Evolutionary conservation across 2,329 filamentous ascomycete species (phyloP).

Genomic region (Talaromyces sp.): DNA sequence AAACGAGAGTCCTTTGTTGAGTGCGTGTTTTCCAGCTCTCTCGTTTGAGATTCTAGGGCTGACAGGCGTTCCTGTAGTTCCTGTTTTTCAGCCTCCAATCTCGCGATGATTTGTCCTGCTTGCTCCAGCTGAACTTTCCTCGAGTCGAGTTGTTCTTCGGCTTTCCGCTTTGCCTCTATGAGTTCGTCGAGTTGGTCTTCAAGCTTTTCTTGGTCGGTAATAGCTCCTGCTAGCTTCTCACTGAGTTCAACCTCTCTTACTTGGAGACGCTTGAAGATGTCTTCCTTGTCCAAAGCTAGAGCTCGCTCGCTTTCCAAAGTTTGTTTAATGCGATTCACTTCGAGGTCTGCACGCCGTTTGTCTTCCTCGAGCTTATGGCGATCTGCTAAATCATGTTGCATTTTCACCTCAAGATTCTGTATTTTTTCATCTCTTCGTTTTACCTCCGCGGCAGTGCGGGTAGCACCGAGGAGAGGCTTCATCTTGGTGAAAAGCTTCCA

Average conservation of each 20-base stretch:
- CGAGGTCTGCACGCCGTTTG: conserved; percentile 75
- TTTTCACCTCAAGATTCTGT: conserved; percentile 75
- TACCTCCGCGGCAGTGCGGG: conserved; percentile 85
- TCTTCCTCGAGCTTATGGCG: conserved; percentile 86
- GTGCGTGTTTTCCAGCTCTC: conserved; percentile 65
- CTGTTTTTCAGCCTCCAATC: conserved; percentile 81
- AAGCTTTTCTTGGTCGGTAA: conserved; percentile 89
- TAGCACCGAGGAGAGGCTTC: conserved; percentile 90
- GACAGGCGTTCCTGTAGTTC: conserved; percentile 64
- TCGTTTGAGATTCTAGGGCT: conserved; percentile 66
- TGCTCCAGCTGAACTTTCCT: conserved; percentile 83
- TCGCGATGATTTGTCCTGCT: conserved; percentile 79
- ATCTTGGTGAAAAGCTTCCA: conserved; percentile 94
- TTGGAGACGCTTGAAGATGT: conserved; percentile 96
- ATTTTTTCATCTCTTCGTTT: conserved; percentile 96
- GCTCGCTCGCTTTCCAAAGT: conserved; percentile 92
- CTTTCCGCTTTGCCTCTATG: conserved; percentile 80
- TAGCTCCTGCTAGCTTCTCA: conserved; percentile 85
- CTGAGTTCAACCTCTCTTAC: conserved; percentile 84
- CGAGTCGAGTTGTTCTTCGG: conserved; percentile 77
- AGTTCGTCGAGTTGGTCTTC: conserved; percentile 91
- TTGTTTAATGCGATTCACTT: conserved; percentile 86
- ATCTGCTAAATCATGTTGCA: conserved; percentile 69
- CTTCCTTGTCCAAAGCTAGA: conserved; percentile 95
- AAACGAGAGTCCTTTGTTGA: conserved; percentile 73